phyloP scores from a whole-genome alignment of 164 flowering plant genomes.

The Vitis vinifera region ASM3070453v1 NC_081814.1:8748001-8748500 shows the following conservation, averaged over 20 bases:
- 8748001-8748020: conserved; percentile 89
- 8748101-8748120: conserved; percentile 87
- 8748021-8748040: conserved; percentile 63
- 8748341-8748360: too few relatives aligned
- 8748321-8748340: too few relatives aligned
- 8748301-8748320: too few relatives aligned
- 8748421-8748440: too few relatives aligned
- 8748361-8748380: too few relatives aligned
- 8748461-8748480: too few relatives aligned
- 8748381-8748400: too few relatives aligned
- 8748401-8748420: too few relatives aligned
- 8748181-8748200: conserved; percentile 70
- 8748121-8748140: conserved; percentile 79
- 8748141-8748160: conserved; percentile 57
- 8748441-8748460: too few relatives aligned
- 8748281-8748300: neutral
- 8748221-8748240: conserved; percentile 93
- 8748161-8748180: conserved; percentile 48
- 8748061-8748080: conserved; percentile 95
- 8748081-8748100: conserved; percentile 86
- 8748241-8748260: conserved; percentile 34
- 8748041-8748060: conserved; percentile 86
- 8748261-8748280: neutral
- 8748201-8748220: conserved; percentile 86
- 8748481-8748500: too few relatives aligned